A percentile compares a stretch with the other conserved stretches of the same genome.
These are phyloP conservation scores for Hortiboletus flavorubellus DNA, from an alignment of 768 basidiomycete species.

Conservation along the genomic window DNA sequence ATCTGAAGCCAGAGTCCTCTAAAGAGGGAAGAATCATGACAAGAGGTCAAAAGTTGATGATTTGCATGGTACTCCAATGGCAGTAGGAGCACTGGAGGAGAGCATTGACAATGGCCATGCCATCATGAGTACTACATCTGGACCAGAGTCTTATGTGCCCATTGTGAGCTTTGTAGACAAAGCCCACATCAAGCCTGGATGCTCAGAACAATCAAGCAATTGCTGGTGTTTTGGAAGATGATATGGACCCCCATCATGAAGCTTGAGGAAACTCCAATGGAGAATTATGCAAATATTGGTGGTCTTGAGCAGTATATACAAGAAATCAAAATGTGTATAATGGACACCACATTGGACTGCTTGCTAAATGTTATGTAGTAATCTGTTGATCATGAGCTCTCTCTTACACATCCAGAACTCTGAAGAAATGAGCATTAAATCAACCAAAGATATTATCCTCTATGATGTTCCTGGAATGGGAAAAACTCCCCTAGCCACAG, in stretches of 20 bases:
- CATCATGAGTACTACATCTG: constrained; percentile 93
- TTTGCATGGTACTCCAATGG: constrained; percentile 93
- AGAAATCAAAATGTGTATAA: constrained; percentile 84
- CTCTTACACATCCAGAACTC: constrained; percentile 94
- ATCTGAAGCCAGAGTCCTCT: constrained; percentile 80
- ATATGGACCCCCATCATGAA: constrained; percentile 97
- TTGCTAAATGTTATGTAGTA: constrained; percentile 49
- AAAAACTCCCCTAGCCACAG: constrained; percentile 97
- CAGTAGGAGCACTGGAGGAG: constrained; percentile 97
- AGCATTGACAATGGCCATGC: constrained; percentile 98
- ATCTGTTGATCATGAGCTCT: constrained; percentile 81
- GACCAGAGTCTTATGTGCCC: constrained; percentile 95
- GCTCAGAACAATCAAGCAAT: constrained; percentile 93
- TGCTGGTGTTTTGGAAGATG: constrained; percentile 93
- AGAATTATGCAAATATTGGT: constrained; percentile 98
- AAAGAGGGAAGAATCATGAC: constrained; percentile 93
- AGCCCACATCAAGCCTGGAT: constrained; percentile 93
- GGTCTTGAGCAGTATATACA: constrained; percentile 96
- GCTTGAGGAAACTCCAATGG: constrained; percentile 98
- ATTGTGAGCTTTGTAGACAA: constrained; percentile 99
- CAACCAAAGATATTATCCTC: constrained; percentile 99
- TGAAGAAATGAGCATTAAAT: constrained; percentile 99
- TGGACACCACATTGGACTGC: not conserved
- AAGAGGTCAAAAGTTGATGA: constrained; percentile 93
- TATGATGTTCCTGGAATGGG: constrained; percentile 99